Percentiles rank a stretch among this genome's conserved stretches.
Conservation (phyloP, 192 early-diverging fungal species). For the Blastocladiella britannica region DNA sequence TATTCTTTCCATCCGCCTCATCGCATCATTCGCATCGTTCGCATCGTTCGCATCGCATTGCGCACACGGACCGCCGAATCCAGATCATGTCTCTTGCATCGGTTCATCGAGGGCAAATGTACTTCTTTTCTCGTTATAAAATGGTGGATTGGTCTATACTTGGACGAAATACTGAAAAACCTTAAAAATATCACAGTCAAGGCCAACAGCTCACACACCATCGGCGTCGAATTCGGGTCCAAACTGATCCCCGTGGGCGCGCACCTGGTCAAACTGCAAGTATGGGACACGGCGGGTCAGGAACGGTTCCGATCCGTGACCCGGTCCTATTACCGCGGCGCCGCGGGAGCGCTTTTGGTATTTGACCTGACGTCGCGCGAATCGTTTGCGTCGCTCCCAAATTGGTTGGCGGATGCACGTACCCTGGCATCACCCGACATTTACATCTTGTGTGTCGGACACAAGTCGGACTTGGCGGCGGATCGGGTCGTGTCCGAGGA, state of each 20-base stretch:
- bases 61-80: no score
- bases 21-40: no score
- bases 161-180: no score
- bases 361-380: constrained; percentile 54
- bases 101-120: constrained; percentile 36
- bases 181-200: constrained; percentile 17
- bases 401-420: constrained; percentile 44
- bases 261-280: constrained; percentile 46
- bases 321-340: constrained; percentile 58
- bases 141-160: no score
- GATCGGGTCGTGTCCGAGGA: constrained; percentile 25
- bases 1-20: not conserved
- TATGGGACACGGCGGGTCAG: constrained; percentile 52
- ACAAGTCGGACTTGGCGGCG: constrained; percentile 37
- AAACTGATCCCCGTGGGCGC: constrained; percentile 41
- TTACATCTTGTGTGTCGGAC: constrained; percentile 48
- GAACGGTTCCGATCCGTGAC: constrained; percentile 45
- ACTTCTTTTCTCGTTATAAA: constrained; percentile 2
- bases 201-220: constrained; percentile 46
- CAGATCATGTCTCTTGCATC: constrained; percentile 35
- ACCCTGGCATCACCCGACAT: constrained; percentile 43
- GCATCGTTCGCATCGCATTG: no score
- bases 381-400: constrained; percentile 36
- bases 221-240: constrained; percentile 62
- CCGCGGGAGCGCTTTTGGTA: constrained; percentile 54